Percentiles rank a stretch among this genome's conserved stretches.
Conservation (phyloP, 2,329 filamentous ascomycete species). For the Metarhizium rileyi region DNA sequence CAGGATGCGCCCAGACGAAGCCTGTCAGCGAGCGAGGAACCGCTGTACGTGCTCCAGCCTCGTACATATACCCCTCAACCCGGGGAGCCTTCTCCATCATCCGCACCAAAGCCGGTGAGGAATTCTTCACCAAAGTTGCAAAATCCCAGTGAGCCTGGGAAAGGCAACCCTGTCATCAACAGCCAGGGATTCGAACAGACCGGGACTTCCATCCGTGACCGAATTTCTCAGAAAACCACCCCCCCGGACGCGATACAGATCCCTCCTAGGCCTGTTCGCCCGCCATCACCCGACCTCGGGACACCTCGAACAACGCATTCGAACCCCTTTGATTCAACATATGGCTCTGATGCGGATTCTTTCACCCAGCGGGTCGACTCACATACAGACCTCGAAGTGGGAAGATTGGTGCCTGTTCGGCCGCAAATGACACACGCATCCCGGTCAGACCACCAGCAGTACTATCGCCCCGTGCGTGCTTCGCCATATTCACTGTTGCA, state of each 20-base stretch:
- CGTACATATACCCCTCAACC: constrained; percentile 42
- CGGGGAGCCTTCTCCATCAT: background rate
- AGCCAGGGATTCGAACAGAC: constrained; percentile 14
- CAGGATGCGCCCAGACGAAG: constrained; percentile 10
- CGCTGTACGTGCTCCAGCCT: constrained; percentile 45
- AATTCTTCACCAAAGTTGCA: constrained; percentile 1
- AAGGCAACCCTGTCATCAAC: background rate
- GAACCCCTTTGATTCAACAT: constrained; percentile 34
- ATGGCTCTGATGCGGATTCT: constrained; percentile 37
- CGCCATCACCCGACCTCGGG: constrained; percentile 22
- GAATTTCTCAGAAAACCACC: constrained; percentile 43
- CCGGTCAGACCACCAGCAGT: constrained; percentile 34
- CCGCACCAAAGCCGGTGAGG: background rate
- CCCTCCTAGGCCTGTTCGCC: constrained; percentile 26
- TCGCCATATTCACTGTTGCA: constrained; percentile 55
- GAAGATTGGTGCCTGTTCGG: constrained; percentile 15
- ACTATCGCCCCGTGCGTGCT: constrained; percentile 52
- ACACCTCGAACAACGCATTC: constrained; percentile 21
- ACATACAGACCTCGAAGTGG: constrained; percentile 24
- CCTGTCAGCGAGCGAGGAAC: constrained; percentile 19
- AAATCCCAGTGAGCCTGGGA: background rate
- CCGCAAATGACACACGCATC: constrained; percentile 22
- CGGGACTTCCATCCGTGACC: constrained; percentile 40
- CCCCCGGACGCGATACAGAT: constrained; percentile 46
- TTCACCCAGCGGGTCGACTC: constrained; percentile 21